Percentiles rank a stretch among this genome's conserved stretches.
phyloP scores from a whole-genome alignment of 208 protist genomes.

The Trypanosoma lewisi region DNA sequence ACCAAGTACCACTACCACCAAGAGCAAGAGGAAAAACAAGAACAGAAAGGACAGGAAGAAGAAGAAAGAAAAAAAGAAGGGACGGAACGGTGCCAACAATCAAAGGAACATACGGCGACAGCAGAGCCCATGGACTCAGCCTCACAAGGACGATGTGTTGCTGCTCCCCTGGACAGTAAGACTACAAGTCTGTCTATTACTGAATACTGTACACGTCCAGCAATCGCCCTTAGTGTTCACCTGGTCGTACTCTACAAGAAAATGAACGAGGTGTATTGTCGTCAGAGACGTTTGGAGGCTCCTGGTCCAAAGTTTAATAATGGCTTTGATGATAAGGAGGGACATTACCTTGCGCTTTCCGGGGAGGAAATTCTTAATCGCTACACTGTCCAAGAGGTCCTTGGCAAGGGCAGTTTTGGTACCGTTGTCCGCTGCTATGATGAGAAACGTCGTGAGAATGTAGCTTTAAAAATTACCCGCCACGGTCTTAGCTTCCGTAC shows the following conservation, averaged over 20 bases:
- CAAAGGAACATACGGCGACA: background rate
- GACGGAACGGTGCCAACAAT: background rate
- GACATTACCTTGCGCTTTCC: conserved; percentile 83
- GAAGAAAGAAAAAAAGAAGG: background rate
- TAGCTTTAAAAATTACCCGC: conserved; percentile 91
- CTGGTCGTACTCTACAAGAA: conserved; percentile 66
- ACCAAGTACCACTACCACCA: no score
- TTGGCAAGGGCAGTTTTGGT: conserved; percentile 92
- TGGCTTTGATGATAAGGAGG: conserved; percentile 86
- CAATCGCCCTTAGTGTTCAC: conserved; percentile 47
- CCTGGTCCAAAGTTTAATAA: conserved; percentile 82
- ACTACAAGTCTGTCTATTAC: background rate
- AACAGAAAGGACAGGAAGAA: background rate
- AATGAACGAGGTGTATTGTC: conserved; percentile 74
- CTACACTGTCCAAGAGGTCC: conserved; percentile 81
- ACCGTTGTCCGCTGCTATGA: conserved; percentile 89
- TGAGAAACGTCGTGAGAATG: conserved; percentile 66
- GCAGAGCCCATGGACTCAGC: background rate
- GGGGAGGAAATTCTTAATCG: conserved; percentile 83
- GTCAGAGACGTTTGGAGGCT: conserved; percentile 49
- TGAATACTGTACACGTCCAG: conserved; percentile 28
- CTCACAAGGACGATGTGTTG: background rate
- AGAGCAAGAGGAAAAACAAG: conserved; percentile 7
- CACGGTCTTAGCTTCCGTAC: conserved; percentile 73
- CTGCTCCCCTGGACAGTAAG: background rate